These are phyloP conservation scores for Fusarium nanum DNA, from an alignment of 2,329 filamentous ascomycete genomes.

Conservation along the genomic window DNA sequence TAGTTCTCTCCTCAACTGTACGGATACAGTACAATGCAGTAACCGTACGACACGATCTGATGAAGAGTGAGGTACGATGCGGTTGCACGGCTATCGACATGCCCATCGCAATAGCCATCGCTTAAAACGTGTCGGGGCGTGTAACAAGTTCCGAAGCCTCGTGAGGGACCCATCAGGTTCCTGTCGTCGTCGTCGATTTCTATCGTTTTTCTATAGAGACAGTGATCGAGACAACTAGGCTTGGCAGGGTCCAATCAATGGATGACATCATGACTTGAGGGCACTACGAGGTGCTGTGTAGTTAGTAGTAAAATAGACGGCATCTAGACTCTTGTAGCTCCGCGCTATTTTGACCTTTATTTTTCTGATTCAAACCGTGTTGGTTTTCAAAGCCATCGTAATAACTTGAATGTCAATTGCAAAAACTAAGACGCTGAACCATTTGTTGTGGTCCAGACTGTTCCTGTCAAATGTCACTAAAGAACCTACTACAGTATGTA, in stretches of 20 bases:
- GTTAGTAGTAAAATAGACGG: neutral
- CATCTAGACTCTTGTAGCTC: neutral
- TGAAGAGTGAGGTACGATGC: constrained; percentile 34
- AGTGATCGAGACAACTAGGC: constrained; percentile 15
- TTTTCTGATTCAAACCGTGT: neutral
- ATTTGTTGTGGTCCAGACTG: constrained; percentile 15
- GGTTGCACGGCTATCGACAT: constrained; percentile 31
- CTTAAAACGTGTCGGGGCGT: constrained; percentile 5
- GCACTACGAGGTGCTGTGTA: neutral
- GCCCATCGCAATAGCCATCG: constrained; percentile 17
- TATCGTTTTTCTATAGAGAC: neutral
- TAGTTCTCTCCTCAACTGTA: neutral
- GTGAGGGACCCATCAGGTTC: neutral
- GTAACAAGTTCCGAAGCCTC: neutral
- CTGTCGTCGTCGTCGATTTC: neutral
- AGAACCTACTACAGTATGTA: too few relatives aligned
- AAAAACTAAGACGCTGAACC: neutral
- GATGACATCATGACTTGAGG: constrained; percentile 28
- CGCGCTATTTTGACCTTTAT: neutral
- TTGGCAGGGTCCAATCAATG: constrained; percentile 32
- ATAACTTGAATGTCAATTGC: neutral
- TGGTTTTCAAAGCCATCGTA: neutral
- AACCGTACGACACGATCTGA: constrained; percentile 25
- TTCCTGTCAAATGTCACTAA: too few relatives aligned
- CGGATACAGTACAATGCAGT: neutral